Percentiles rank a stretch among this genome's conserved stretches.
phyloP scores from a whole-genome alignment of 139 green algal species.

The Spirogloea muscicola region DNA sequence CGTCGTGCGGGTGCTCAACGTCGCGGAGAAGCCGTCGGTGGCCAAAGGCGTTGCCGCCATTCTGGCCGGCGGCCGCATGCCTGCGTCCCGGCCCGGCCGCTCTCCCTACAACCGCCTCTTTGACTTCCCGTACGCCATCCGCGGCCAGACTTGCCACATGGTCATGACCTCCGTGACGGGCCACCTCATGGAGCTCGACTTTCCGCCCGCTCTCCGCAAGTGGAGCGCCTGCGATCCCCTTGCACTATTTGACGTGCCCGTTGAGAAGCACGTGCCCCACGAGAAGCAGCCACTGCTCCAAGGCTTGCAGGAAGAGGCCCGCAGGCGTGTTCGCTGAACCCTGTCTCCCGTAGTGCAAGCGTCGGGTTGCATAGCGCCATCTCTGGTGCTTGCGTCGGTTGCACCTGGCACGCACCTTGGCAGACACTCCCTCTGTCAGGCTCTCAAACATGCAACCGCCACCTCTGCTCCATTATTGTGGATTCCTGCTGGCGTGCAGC shows the following conservation, averaged over 20 bases:
- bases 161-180: conserved; percentile 88
- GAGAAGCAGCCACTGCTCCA: not conserved
- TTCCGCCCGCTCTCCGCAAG: conserved; percentile 50
- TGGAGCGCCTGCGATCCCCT: conserved; percentile 23
- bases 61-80: conserved; percentile 58
- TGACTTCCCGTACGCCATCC: conserved; percentile 69
- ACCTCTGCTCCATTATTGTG: too few species aligned
- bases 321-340: too few species aligned
- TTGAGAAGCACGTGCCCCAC: conserved; percentile 10
- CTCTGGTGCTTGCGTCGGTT: too few species aligned
- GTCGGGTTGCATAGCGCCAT: too few species aligned
- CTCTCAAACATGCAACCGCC: too few species aligned
- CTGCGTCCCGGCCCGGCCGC: conserved; percentile 50
- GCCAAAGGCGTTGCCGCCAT: conserved; percentile 74
- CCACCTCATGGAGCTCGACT: conserved; percentile 90
- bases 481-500: too few species aligned
- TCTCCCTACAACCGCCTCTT: conserved; percentile 76
- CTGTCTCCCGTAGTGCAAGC: too few species aligned
- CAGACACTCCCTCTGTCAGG: too few species aligned
- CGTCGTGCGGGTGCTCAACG: conserved; percentile 86
- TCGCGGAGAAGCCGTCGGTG: conserved; percentile 94
- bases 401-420: too few species aligned
- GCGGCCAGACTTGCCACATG: conserved; percentile 59
- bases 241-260: conserved; percentile 9
- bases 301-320: too few species aligned